Evolutionary conservation across 1,139 yeast species (phyloP), one percentile per base, ranked within the genome.

Genomic region (Yamadazyma spencermartinsiae): DNA sequence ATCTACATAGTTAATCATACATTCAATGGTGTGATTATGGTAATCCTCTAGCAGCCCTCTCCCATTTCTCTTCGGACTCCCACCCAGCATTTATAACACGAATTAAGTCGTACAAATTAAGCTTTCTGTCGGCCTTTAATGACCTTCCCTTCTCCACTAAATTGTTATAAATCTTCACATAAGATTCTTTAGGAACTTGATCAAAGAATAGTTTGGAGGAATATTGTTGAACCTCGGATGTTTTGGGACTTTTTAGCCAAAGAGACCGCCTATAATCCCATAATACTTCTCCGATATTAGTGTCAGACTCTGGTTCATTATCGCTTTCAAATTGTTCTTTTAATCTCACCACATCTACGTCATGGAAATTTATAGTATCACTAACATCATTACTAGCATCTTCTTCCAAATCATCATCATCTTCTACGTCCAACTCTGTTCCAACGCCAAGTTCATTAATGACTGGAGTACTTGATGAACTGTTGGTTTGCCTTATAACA

Each of bases 71-170:
- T 16, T 76, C 77, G 39, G 76, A 78, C 14, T 70, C 65, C 94
- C 94, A 85, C 6, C 90, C 92, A 4, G 79, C 74, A 50, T 83
- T 76, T 26, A 84, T 73, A 12, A 84, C 73, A 41, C 70, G 71
- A 39, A 83, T 53, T 33, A 80, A 74, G 52, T 84, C 90, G 41
- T 61, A 61, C 47, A 84, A 65, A 54, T 82, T 83, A 56, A 85
- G 63, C 24, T 80, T 77, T 50, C 67, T 74, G 28, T 58, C 64
- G 1, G 48, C 33, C 47, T 73, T 78, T 49, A 85, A 65, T 2
- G 71, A 65, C 49, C 73, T 75, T 26, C 79, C 80, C 52, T 79
- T 79, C 23, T 79, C 74, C 13, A 84, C 80, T 46, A 85, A 61
- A 41, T 70, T 72, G 31, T 65, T 68, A 56, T 82, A 84, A 12